A percentile compares a stretch with the other conserved stretches of the same genome.
phyloP scores from a whole-genome alignment of 2,329 filamentous ascomycete species.

The Penicillium aurantiogriseum region DNA sequence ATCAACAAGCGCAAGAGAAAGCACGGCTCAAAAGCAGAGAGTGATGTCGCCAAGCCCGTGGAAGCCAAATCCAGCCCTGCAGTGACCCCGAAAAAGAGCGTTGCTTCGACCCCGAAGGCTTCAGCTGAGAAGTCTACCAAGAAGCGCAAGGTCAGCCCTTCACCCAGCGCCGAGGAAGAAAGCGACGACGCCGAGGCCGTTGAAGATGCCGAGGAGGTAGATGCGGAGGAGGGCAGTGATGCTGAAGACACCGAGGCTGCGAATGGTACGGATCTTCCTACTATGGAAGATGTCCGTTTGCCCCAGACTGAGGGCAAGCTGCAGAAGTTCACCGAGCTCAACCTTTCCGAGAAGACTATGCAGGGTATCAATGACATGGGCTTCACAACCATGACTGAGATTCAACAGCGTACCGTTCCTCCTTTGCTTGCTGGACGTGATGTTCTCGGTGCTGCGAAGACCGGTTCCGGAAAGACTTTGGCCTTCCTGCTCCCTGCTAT shows the following conservation, averaged over 20 bases:
- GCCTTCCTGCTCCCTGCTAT: conserved; percentile 92
- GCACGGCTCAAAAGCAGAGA: conserved; percentile 33
- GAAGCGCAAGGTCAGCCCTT: conserved; percentile 41
- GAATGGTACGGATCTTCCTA: conserved; percentile 51
- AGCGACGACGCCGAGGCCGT: conserved; percentile 26
- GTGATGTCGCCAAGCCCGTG: conserved; percentile 28
- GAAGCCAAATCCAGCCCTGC: conserved; percentile 23
- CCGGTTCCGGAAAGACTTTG: conserved; percentile 91
- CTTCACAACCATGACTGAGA: conserved; percentile 93
- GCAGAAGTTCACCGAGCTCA: conserved; percentile 74
- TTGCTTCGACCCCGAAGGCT: conserved; percentile 22
- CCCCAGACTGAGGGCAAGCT: conserved; percentile 62
- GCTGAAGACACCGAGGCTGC: conserved; percentile 21
- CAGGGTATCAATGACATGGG: conserved; percentile 88
- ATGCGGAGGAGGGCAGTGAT: conserved; percentile 29
- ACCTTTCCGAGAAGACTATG: conserved; percentile 83
- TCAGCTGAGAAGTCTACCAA: conserved; percentile 31
- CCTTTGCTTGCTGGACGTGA: conserved; percentile 85
- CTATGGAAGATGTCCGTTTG: conserved; percentile 51
- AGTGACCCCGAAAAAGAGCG: conserved; percentile 21
- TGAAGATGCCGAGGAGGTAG: conserved; percentile 33
- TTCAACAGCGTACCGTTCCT: conserved; percentile 83
- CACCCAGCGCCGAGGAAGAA: conserved; percentile 37
- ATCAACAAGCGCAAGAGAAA: conserved; percentile 49
- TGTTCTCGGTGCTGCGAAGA: conserved; percentile 93